A percentile compares a stretch with the other conserved stretches of the same genome.
phyloP scores from a whole-genome alignment of 1,284 basidiomycete genomes.

The Takashimella tepidaria region DNA sequence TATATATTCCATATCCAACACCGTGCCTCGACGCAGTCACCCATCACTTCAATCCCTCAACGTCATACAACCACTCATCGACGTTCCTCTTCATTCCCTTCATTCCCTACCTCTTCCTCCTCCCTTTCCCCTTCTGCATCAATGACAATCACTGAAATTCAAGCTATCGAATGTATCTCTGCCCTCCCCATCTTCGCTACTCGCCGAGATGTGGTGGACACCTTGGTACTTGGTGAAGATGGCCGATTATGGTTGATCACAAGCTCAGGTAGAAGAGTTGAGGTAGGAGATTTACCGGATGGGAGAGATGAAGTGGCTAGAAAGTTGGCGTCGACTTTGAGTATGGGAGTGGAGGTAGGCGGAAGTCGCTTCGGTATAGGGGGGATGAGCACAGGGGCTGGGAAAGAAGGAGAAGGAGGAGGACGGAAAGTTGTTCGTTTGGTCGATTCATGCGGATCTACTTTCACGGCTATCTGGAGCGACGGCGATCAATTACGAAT shows the following conservation, averaged over 20 bases:
- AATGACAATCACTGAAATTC: conserved; percentile 21
- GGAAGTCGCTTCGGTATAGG: conserved; percentile 4
- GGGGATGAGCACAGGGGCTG: not conserved
- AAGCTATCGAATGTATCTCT: conserved; percentile 51
- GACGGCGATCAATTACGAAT: conserved; percentile 53
- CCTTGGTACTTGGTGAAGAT: conserved; percentile 59
- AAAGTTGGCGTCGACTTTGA: conserved; percentile 31
- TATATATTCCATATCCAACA: conserved; percentile 51
- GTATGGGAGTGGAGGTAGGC: conserved; percentile 21
- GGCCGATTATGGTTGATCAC: conserved; percentile 56
- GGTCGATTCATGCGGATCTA: conserved; percentile 50
- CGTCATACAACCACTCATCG: too few species aligned
- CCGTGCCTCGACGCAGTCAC: conserved; percentile 49
- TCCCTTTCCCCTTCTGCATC: too few species aligned
- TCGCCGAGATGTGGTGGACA: conserved; percentile 60
- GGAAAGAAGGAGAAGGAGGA: not conserved
- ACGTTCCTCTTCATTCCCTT: too few species aligned
- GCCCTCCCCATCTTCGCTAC: conserved; percentile 60
- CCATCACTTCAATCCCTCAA: too few species aligned
- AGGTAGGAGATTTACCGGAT: conserved; percentile 18
- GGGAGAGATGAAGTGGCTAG: conserved; percentile 28
- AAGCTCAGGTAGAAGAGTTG: conserved; percentile 56
- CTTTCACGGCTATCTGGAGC: conserved; percentile 52
- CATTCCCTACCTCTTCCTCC: too few species aligned
- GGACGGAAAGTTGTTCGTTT: conserved; percentile 18